phyloP scores from a whole-genome alignment of 805 yeast species.

The Cyberlindnera veronae region DNA sequence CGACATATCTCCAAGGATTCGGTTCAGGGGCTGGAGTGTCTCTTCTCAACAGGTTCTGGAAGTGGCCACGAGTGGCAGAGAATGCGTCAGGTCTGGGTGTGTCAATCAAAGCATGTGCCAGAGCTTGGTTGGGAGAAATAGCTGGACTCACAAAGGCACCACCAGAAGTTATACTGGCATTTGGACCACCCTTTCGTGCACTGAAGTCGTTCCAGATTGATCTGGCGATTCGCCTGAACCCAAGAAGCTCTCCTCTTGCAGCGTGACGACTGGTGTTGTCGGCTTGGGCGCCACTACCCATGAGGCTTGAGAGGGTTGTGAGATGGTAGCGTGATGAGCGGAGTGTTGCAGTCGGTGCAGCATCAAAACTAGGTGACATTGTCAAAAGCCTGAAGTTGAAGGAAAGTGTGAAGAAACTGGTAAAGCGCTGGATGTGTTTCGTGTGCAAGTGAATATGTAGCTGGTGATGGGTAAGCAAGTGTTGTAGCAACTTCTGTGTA shows the following conservation, averaged over 20 bases:
- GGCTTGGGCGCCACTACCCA: neutral
- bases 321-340: too few relatives aligned
- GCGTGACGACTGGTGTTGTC: neutral
- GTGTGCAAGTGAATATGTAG: too few relatives aligned
- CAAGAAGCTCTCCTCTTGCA: too few relatives aligned
- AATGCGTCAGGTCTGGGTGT: too few relatives aligned
- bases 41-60: neutral
- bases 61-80: too few relatives aligned
- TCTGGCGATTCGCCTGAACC: constrained; percentile 8
- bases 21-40: neutral
- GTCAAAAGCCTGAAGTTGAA: too few relatives aligned
- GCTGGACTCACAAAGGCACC: neutral
- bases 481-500: too few relatives aligned
- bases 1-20: neutral
- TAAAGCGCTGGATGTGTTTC: too few relatives aligned
- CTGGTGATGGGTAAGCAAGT: too few relatives aligned
- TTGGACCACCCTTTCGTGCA: neutral
- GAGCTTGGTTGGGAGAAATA: constrained; percentile 4
- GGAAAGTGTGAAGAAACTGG: too few relatives aligned
- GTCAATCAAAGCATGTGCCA: neutral
- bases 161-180: neutral
- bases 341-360: too few relatives aligned
- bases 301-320: neutral
- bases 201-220: constrained; percentile 3
- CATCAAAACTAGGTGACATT: too few relatives aligned